A percentile compares a stretch with the other conserved stretches of the same genome.
Conservation (phyloP, 495 filamentous ascomycete genomes). For the Pseudevernia furfuracea region DNA sequence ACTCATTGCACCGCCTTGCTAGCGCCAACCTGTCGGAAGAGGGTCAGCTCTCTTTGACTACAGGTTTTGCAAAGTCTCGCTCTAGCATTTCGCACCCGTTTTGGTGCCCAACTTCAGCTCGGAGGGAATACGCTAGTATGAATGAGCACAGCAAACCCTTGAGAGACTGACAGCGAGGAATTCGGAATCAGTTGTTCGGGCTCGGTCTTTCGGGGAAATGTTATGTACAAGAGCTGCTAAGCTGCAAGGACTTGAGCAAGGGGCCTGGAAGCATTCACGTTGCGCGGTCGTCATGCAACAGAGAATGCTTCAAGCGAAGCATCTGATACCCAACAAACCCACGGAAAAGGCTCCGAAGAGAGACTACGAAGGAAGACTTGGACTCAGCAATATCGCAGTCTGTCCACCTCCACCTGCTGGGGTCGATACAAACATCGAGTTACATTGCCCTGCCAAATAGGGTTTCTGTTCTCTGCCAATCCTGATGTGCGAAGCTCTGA, state of each 20-base stretch:
- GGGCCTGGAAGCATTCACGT: neutral
- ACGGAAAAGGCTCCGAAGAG: neutral
- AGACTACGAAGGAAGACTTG: neutral
- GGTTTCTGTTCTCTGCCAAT: neutral
- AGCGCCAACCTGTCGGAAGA: neutral
- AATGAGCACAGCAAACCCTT: neutral
- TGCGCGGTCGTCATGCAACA: neutral
- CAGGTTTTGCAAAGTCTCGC: neutral
- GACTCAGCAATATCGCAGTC: neutral
- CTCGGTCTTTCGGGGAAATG: neutral
- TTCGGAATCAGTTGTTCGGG: no score
- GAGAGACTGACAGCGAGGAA: neutral
- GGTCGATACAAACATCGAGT: neutral
- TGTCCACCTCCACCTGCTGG: neutral
- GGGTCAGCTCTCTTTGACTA: neutral
- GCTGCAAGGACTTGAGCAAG: neutral
- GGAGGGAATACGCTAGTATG: neutral
- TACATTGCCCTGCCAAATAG: neutral
- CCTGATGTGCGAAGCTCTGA: neutral
- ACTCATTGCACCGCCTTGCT: neutral
- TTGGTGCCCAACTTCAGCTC: neutral
- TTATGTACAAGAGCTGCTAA: neutral
- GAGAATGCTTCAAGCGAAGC: neutral
- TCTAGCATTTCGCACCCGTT: neutral
- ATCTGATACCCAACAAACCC: no score